These are phyloP conservation scores for Kazachstania kunashirensis DNA, from an alignment of 805 yeast genomes.

Conservation along the genomic window DNA sequence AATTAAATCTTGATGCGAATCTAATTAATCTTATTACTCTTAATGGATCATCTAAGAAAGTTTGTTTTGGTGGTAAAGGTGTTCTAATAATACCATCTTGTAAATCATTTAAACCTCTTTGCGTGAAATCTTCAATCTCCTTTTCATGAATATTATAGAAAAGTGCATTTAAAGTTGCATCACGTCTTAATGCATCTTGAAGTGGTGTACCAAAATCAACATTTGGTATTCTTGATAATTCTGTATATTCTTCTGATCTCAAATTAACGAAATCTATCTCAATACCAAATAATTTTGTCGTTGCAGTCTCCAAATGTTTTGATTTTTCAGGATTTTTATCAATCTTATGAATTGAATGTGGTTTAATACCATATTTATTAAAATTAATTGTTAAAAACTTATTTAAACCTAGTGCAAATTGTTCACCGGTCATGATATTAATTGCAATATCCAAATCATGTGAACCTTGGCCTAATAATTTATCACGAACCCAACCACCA, in stretches of 20 bases:
- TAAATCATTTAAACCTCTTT: conserved; percentile 64
- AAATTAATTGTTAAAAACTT: conserved; percentile 36
- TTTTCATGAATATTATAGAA: conserved; percentile 70
- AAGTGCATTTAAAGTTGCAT: conserved; percentile 88
- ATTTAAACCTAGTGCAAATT: conserved; percentile 62
- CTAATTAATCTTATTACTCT: conserved; percentile 78
- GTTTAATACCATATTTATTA: conserved; percentile 23
- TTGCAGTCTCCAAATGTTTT: conserved; percentile 93
- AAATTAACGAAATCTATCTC: conserved; percentile 91
- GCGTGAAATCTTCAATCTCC: conserved; percentile 78
- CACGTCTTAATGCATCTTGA: conserved; percentile 87
- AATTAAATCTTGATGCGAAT: conserved; percentile 73
- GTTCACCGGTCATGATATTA: conserved; percentile 74
- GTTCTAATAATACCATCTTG: conserved; percentile 65
- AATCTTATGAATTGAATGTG: conserved; percentile 59
- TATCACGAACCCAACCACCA: conserved; percentile 98
- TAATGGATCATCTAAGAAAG: conserved; percentile 90
- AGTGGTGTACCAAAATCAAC: conserved; percentile 80
- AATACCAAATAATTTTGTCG: conserved; percentile 72
- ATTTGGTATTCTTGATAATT: conserved; percentile 75
- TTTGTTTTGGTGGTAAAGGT: conserved; percentile 74
- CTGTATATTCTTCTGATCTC: conserved; percentile 77
- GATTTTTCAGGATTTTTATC: conserved; percentile 91
- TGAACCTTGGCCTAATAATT: conserved; percentile 66
- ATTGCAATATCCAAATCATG: conserved; percentile 91